Evolutionary conservation across 306 rosid species (phyloP).

Genomic region (Carpinus fangiana): DNA sequence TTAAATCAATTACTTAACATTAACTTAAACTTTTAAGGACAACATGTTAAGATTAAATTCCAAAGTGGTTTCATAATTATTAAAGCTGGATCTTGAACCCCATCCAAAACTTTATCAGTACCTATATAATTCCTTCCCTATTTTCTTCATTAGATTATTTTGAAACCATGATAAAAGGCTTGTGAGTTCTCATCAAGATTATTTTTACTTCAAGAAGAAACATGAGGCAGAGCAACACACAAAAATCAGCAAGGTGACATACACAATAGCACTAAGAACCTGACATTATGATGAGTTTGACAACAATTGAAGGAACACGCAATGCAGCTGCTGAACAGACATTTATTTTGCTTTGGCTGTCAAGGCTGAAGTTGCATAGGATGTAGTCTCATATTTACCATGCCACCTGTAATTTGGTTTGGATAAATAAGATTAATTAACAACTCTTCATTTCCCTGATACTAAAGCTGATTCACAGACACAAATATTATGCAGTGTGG

Average conservation of each 20-base stretch:
- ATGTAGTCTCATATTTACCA: conserved; percentile 69
- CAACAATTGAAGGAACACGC: not conserved
- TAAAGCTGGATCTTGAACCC: not conserved
- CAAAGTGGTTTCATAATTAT: too few species aligned
- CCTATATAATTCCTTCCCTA: not conserved
- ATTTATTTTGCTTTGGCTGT: conserved; percentile 12
- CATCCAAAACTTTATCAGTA: not conserved
- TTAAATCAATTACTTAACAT: too few species aligned
- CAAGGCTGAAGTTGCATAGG: conserved; percentile 43
- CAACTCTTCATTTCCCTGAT: not conserved
- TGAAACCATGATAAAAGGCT: not conserved
- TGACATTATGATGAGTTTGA: not conserved
- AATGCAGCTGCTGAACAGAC: conserved; percentile 26
- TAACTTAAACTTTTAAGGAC: too few species aligned
- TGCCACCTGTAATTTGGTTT: conserved; percentile 64
- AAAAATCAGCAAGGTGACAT: not conserved
- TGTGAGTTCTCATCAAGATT: not conserved
- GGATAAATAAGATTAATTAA: not conserved
- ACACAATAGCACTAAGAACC: not conserved
- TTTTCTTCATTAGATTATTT: not conserved
- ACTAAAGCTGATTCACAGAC: not conserved
- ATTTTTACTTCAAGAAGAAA: not conserved
- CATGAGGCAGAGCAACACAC: not conserved
- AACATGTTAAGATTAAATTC: too few species aligned
- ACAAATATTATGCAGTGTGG: not conserved